Evolutionary conservation across 805 yeast genomes (phyloP), one percentile per base, ranked within the genome.

Genomic region (Vanderwaltozyma yarrowii): DNA sequence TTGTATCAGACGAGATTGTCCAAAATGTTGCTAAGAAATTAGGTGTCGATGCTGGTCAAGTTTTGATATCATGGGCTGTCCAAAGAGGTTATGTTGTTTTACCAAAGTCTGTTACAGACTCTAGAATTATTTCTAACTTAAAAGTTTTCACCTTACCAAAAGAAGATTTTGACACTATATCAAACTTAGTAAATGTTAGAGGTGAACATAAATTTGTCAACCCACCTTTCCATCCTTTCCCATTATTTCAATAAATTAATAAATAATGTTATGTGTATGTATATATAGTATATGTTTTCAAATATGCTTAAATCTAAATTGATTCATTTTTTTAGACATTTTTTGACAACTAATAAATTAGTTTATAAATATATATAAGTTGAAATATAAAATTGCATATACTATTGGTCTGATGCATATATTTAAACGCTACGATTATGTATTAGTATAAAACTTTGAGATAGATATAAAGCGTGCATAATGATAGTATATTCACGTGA

Each of bases 71-170:
- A 17, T 82, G 80, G 60, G 77, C 78, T 50, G 69, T 80, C 18
- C 64, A 71, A 43, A 67, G 74, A 30, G 87, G 83, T 2, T 67
- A 80, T 39, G 65, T 69, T 9, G 76, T 71, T 2, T 60, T 83
- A 33, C 86, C 92, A 32, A 74, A 88, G 62, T 78, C 94, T 0
- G 67, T 76, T 13, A 83, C 80, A 36, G 65, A 72, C n/a, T 70
- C 69, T 18, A 74, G 94, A 55, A 71, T 84, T 36, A 54, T 57
- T 20, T 47, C 61, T 16, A 67, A 69, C 51, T 51, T 64, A 30
- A 59, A 62, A 43, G 46, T 58, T 36, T 61, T 64, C 27, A 60
- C 66, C 14, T 58, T 75, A 28, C 52, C 65, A 23, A 47, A 51
- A 15, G 70, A 65, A 34, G 78, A 74, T 33, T 38, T 72, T 36